These are phyloP conservation scores for Stentor roeselii DNA, from an alignment of 73 alveolate species.

Conservation along the genomic window DNA sequence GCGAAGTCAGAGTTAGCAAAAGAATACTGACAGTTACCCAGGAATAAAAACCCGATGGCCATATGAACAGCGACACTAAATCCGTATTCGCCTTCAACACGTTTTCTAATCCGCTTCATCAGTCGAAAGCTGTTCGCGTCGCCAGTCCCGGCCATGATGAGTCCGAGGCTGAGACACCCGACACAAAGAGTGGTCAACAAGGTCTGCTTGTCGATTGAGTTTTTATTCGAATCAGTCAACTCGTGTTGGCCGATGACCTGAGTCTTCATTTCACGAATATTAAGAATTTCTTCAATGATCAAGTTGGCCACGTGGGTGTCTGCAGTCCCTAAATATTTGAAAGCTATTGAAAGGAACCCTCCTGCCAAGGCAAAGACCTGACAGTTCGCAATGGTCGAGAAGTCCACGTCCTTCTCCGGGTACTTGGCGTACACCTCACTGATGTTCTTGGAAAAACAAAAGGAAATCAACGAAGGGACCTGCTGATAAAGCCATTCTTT, in stretches of 20 bases:
- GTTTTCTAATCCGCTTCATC: conserved; percentile 78
- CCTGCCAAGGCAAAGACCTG: conserved; percentile 89
- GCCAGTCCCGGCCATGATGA: conserved; percentile 97
- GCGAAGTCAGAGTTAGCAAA: conserved; percentile 76
- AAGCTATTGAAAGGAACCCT: conserved; percentile 88
- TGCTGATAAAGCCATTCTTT: conserved; percentile 71
- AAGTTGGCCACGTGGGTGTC: conserved; percentile 72
- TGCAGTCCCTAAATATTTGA: conserved; percentile 95
- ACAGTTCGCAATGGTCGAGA: conserved; percentile 81
- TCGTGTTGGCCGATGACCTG: conserved; percentile 38
- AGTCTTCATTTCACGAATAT: conserved; percentile 52
- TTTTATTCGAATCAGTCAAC: conserved; percentile 51
- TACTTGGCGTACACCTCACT: conserved; percentile 61
- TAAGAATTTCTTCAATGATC: conserved; percentile 69
- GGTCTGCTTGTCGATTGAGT: conserved; percentile 84
- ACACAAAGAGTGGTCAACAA: conserved; percentile 86
- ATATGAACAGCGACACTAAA: conserved; percentile 88
- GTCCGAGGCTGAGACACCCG: conserved; percentile 80
- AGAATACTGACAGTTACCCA: conserved; percentile 93
- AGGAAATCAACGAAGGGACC: conserved; percentile 86
- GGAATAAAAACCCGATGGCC: conserved; percentile 93
- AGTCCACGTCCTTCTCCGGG: conserved; percentile 87
- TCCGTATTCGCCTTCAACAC: conserved; percentile 90
- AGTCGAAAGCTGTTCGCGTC: conserved; percentile 84
- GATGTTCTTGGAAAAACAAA: conserved; percentile 74